These are phyloP conservation scores for Vaccinium corymbosum DNA, from an alignment of 148 eudicot species.

Conservation along the genomic window DNA sequence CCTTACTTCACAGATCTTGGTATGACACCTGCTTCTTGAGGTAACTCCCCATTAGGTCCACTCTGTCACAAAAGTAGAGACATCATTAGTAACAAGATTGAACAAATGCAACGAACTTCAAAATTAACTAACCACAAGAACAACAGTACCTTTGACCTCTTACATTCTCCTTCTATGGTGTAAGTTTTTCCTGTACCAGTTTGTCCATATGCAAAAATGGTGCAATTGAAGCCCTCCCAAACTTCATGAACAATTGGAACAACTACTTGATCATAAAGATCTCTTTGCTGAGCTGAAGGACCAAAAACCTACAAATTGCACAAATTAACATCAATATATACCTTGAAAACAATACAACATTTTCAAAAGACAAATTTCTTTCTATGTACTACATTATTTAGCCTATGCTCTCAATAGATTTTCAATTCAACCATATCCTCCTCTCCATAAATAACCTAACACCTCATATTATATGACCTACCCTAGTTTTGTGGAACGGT, in stretches of 20 bases:
- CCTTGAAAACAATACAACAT: neutral
- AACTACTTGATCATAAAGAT: conserved; percentile 89
- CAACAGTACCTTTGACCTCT: conserved; percentile 50
- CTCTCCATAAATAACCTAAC: neutral
- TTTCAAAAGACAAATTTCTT: neutral
- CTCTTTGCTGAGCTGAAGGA: conserved; percentile 74
- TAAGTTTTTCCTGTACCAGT: conserved; percentile 99
- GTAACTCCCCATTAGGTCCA: conserved; percentile 78
- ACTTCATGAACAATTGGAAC: conserved; percentile 90
- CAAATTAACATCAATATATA: neutral
- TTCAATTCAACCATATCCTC: neutral
- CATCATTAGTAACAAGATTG: neutral
- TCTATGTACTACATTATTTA: neutral
- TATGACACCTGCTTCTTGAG: conserved; percentile 91
- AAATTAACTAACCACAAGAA: neutral
- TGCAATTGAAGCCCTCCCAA: conserved; percentile 93
- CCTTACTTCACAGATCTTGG: conserved; percentile 91
- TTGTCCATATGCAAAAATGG: conserved; percentile 98
- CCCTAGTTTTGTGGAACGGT: neutral
- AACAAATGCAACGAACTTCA: neutral
- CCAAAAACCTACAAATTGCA: conserved; percentile 74
- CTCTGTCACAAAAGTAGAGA: conserved; percentile 37
- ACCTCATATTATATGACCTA: neutral
- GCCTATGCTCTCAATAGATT: neutral
- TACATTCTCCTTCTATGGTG: conserved; percentile 98